phyloP scores from a whole-genome alignment of 2,329 filamentous ascomycete species.

The Penicillium oxalicum region DNA sequence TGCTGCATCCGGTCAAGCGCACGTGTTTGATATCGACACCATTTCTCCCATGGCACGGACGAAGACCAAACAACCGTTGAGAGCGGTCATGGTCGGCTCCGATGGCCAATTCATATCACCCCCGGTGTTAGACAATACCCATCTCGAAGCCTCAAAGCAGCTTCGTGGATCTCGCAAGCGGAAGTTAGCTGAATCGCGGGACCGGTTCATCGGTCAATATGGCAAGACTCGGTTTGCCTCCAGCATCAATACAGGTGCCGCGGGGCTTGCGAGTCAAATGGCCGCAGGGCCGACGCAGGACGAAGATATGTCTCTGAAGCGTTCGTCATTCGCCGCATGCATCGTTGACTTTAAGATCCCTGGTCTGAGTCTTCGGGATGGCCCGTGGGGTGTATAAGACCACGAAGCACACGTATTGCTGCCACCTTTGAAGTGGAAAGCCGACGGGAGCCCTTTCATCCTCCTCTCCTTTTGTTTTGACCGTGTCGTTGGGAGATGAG shows the following conservation, averaged over 20 bases:
- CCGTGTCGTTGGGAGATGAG: too few species aligned
- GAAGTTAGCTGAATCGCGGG: constrained; percentile 18
- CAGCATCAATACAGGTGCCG: constrained; percentile 3
- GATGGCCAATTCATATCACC: constrained; percentile 25
- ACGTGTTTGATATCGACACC: constrained; percentile 44
- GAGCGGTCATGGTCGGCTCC: constrained; percentile 18
- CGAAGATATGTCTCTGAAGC: constrained; percentile 11
- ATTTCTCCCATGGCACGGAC: constrained; percentile 14
- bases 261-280: constrained; percentile 2
- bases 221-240: constrained; percentile 13
- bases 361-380: constrained; percentile 21
- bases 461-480: too few species aligned
- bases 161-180: constrained; percentile 22
- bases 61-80: constrained; percentile 17
- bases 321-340: constrained; percentile 31
- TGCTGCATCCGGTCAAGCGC: constrained; percentile 39
- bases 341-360: constrained; percentile 35
- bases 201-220: constrained; percentile 22
- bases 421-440: too few species aligned
- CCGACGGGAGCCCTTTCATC: too few species aligned
- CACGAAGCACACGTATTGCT: background rate
- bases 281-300: background rate
- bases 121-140: constrained; percentile 12
- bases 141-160: constrained; percentile 1
- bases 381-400: constrained; percentile 16